Evolutionary conservation across 2,329 filamentous ascomycete species (phyloP), one percentile per base, ranked within the genome.

Genomic region (Hypoxylon sp.): DNA sequence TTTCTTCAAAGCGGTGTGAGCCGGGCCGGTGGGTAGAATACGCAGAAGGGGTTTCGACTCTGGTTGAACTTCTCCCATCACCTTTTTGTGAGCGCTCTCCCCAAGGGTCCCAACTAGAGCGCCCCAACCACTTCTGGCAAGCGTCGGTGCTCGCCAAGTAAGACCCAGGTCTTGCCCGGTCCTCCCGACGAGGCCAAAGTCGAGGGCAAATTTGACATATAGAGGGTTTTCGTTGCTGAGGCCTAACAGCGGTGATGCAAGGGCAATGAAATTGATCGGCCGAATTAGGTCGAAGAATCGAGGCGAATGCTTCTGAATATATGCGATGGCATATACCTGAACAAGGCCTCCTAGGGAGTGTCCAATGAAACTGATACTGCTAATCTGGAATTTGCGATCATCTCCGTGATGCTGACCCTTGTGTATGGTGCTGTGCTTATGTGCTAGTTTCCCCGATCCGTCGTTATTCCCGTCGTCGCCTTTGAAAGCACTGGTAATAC

Each of bases 181-280:
- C 60, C 95, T 89, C n/a, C 96, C 96, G 13, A 99, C 95, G 1
- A 99, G 86, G 0, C 96, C 96, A 81, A 98, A 97, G 78, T 99
- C 96, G 2, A 99, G 84, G 0, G 96, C 96, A 79, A 99, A 98
- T 76, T 95, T 97, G 80, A 99, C 93, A 78, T 99, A 99, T 63
- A 98, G 86, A 0, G 96, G 96, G 74, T 99, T 99, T 78, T 99
- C 96, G 78, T 99, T 98, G 80, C 95, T 98, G 40, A 98, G 83
- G 0, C 95, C 95, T 1, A 98, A 83, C 72, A 98, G 94, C 0
- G 95, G 95, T 0, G 95, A 91, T 14, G 95, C 95, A 73, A 98
- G 83, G 30, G 92, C 87, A 72, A 98, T 91, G 77, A 98, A 98
- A 78, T 98, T 98, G 78, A 97, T 85, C 0, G 95, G 95, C 71